These are phyloP conservation scores for Syncephalis plumigaleata DNA, from an alignment of 371 early-diverging fungal species.

Conservation along the genomic window DNA sequence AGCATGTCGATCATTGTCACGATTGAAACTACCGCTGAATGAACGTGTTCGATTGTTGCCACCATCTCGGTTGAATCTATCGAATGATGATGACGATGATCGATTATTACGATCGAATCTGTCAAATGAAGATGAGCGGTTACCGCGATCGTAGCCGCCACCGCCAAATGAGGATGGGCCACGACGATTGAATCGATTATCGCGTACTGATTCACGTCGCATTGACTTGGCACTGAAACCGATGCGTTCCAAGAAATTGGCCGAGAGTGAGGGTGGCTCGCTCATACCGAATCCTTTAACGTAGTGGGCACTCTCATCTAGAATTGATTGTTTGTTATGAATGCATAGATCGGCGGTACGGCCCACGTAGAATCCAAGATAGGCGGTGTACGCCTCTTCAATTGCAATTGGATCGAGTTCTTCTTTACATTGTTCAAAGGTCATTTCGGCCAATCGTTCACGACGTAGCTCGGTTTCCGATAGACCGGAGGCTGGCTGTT, in stretches of 20 bases:
- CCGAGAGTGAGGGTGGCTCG: conserved; percentile 5
- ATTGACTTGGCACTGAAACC: conserved; percentile 7
- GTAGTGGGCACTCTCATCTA: conserved; percentile 10
- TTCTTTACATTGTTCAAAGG: conserved; percentile 8
- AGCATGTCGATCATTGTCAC: too few species aligned
- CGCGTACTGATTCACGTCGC: neutral
- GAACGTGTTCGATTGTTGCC: too few species aligned
- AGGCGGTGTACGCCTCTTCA: conserved; percentile 38
- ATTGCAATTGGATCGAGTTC: conserved; percentile 16
- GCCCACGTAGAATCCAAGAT: conserved; percentile 46
- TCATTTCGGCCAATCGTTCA: conserved; percentile 9
- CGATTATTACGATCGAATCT: too few species aligned
- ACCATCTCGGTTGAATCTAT: too few species aligned
- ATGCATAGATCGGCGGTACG: conserved; percentile 11
- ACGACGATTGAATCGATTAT: conserved; percentile 2
- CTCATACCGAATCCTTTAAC: conserved; percentile 12
- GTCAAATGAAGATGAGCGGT: too few species aligned
- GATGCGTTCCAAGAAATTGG: conserved; percentile 15
- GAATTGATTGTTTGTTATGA: conserved; percentile 7
- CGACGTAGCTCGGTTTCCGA: conserved; percentile 16
- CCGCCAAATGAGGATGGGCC: neutral
- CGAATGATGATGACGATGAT: too few species aligned
- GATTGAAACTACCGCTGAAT: too few species aligned
- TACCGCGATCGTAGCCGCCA: too few species aligned
- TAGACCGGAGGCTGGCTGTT: conserved; percentile 22